Base-by-base conservation (phyloP, 2,329 filamentous ascomycete genomes). In the Helotiales sp. region DNA sequence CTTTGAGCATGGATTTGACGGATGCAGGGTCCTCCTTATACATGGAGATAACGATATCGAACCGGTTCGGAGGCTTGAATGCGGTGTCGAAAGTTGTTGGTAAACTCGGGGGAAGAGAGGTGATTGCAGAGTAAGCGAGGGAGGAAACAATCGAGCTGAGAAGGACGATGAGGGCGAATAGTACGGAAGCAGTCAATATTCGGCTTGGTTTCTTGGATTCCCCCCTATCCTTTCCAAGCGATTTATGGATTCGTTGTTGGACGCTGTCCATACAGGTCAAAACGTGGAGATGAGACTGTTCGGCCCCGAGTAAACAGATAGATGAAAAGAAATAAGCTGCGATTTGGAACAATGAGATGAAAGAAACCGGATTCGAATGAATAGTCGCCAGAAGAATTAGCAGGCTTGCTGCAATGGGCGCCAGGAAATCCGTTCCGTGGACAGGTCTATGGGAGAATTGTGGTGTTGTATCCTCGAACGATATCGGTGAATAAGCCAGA, bases 41-140 rank as follows among this genome's bases (percentile, higher is more conserved):
- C 59, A 73, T 71, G 30, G 68, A 70, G 4, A 76, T 62, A 2
- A 76, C 75, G 22, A 76, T 75, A 6, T 76, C 75, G 61, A 76
- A 75, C 5, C 68, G 62, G 1, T 60, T 67, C n/a, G 60, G 17
- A 0, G 71, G 58, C 1, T 50, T 59, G 66, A 73, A 74, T 13
- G 60, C 54, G 15, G 47, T 34, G 52, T 75, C 73, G 10, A 73
- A 57, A 3, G 55, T 58, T 30, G 64, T 62, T 3, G 69, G 54
- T 2, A 58, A 64, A 43, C 65, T 55, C 4, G 28, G 32, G 2
- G 59, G n/a, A 24, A 68, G 57, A 10, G 67, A 57, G 20, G 57
- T 55, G 32, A 71, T 61, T 8, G 68, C 59, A 1, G 45, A 47
- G 2, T 63, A 30, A 13, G 63, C 52, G 3, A 70, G 20, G 4